Evolutionary conservation across 2,329 filamentous ascomycete species (phyloP).

Genomic region (Coleophoma eucalyptorum): DNA sequence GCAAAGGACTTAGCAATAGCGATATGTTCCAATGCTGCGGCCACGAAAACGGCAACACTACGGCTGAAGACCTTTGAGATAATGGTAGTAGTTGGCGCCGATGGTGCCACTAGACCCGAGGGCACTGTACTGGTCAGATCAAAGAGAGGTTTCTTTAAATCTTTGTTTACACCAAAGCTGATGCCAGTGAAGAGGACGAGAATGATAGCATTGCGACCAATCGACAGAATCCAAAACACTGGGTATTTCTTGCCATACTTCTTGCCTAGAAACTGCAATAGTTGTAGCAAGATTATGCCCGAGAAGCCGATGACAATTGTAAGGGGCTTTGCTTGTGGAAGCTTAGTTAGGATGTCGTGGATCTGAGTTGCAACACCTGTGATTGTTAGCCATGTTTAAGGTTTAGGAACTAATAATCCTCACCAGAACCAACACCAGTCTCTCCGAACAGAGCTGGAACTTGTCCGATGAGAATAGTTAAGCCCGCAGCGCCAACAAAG

Average conservation of each 20-base stretch:
- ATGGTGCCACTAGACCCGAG: slow-evolving; percentile 49
- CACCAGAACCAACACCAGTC: slow-evolving; percentile 43
- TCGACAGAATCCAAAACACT: slow-evolving; percentile 54
- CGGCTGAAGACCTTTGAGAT: slow-evolving; percentile 49
- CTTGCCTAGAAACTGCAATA: slow-evolving; percentile 45
- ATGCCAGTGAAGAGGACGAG: slow-evolving; percentile 61
- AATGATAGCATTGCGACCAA: slow-evolving; percentile 57
- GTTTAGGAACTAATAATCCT: not conserved
- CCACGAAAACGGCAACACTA: slow-evolving; percentile 52
- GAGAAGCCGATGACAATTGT: slow-evolving; percentile 55
- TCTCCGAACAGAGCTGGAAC: slow-evolving; percentile 34
- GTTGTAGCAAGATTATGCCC: slow-evolving; percentile 49
- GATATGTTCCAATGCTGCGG: slow-evolving; percentile 50
- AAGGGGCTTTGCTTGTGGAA: slow-evolving; percentile 45
- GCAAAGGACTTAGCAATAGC: slow-evolving; percentile 62
- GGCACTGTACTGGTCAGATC: slow-evolving; percentile 54
- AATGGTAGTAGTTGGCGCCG: slow-evolving; percentile 40
- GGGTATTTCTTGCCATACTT: slow-evolving; percentile 55
- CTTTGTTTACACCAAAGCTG: slow-evolving; percentile 57
- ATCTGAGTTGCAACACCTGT: slow-evolving; percentile 46
- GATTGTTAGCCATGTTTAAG: not conserved
- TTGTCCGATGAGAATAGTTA: slow-evolving; percentile 63
- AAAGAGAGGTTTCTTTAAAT: slow-evolving; percentile 32
- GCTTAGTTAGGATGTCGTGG: slow-evolving; percentile 51
- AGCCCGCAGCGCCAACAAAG: slow-evolving; percentile 63